Evolutionary conservation across 176 grass and related monocot genomes (phyloP), one percentile per base, ranked within the genome.

Genomic region (Secale cereale): DNA sequence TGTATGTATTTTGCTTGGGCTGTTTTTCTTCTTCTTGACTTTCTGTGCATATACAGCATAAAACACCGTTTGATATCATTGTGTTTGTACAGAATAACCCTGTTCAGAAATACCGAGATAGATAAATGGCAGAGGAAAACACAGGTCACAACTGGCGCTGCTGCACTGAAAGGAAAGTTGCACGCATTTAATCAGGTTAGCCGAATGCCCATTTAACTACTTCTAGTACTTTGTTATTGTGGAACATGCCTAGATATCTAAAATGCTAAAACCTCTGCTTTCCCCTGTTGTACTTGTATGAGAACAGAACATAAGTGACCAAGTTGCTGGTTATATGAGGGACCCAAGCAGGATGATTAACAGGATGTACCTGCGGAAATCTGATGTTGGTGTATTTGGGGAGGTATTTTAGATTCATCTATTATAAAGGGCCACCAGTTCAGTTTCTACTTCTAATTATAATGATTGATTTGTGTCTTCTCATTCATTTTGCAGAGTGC

Each of bases 61-160:
- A 67, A 52, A 3, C 36, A 26, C 16, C 30, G 15, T 12, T 68
- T 50, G 61, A 25, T 25, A 56, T 74, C 29, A 64, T 88, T 65
- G 4, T 70, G 37, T 68, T 77, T 77, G 68, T 82, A 68, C 92
- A 94, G 92, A 87, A 91, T 93, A 80, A 41, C 80, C 28, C 69
- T 43, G 35, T 98, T 90, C 70, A 90, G 89, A 70, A 93, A 98
- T 80, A 86, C 60, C 60, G 89, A 90, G 45, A 82, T 94, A 78
- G 95, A 98, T 88, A 98, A 94, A 82, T 97, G 95, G 92, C 90
- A 97, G 59, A 91, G 95, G 81, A 94, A 94, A 90, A 91, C 93
- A 88, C 90, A 91, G 57, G 90, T 94, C 37, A 94, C 90, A 57
- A 91, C 88, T 5, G 95, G 95, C 78, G 88, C 90, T 64, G 92